Conservation (phyloP, 2,329 filamentous ascomycete species). For the Ploettnerulaceae sp. region DNA sequence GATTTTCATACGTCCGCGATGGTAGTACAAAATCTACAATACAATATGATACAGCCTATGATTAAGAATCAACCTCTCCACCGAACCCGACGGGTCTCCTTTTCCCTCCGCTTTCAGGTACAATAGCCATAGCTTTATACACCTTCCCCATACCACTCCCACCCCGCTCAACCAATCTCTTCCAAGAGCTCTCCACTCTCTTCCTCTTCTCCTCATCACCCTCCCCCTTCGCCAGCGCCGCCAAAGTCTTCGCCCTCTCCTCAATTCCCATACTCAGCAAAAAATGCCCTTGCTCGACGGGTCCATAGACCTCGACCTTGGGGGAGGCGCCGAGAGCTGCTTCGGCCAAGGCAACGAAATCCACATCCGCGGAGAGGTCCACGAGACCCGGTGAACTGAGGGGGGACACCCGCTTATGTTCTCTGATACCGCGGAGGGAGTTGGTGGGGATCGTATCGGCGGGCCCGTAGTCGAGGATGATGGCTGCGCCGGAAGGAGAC, state of each 20-base stretch:
- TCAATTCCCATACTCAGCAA: slow-evolving; percentile 76
- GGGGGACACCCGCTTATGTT: slow-evolving; percentile 71
- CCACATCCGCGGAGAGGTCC: slow-evolving; percentile 88
- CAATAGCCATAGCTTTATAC: slow-evolving; percentile 87
- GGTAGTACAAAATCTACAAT: background rate
- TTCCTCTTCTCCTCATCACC: slow-evolving; percentile 47
- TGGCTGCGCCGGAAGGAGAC: slow-evolving; percentile 71
- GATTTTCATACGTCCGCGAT: too few relatives aligned
- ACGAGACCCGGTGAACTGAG: slow-evolving; percentile 76
- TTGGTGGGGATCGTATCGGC: slow-evolving; percentile 74
- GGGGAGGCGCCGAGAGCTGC: slow-evolving; percentile 69
- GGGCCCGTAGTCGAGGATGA: slow-evolving; percentile 96
- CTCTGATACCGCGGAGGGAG: slow-evolving; percentile 82
- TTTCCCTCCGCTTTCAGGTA: slow-evolving; percentile 71
- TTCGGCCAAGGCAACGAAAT: slow-evolving; percentile 84
- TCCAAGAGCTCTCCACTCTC: slow-evolving; percentile 70
- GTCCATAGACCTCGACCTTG: slow-evolving; percentile 86
- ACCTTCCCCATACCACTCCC: slow-evolving; percentile 87
- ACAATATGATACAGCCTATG: background rate
- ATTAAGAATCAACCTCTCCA: slow-evolving; percentile 46
- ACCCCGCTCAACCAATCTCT: slow-evolving; percentile 75
- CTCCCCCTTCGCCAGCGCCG: slow-evolving; percentile 53
- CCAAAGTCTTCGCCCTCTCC: slow-evolving; percentile 67
- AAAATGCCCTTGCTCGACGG: slow-evolving; percentile 79
- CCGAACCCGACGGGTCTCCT: slow-evolving; percentile 89